Base-by-base conservation (phyloP, 176 grass and related monocot species). In the Cocos nucifera region DNA sequence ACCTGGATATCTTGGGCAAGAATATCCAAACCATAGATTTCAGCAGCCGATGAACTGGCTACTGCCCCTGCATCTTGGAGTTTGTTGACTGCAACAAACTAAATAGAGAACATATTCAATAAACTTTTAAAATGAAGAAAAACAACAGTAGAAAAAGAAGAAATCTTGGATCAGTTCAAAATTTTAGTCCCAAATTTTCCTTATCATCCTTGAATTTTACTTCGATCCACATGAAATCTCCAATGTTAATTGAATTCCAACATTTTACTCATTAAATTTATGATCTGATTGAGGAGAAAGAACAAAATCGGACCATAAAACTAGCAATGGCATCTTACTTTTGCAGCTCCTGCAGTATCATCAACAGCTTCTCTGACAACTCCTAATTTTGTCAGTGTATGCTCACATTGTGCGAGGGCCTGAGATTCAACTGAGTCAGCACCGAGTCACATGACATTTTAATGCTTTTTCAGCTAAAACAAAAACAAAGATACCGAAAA, bases 1-100 rank as follows among this genome's bases (percentile, higher is more conserved):
- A 95, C 90, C 90, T 95, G 83, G 64, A 95, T 95, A 70, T 89
- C 88, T 61, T 74, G 70, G 51, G 77, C 86, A 66, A 95, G 82
- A 73, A 95, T 86, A 77, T 95, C 76, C 50, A 90, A 58, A 22
- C 77, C 86, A 67, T 90, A 95, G 22, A 95, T 68, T 66, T 95
- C 50, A 75, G 86, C 86, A 57, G 90, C 83, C 59, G 83, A 78
- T 3, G 83, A 84, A 63, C 90, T 90, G 64, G 90, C 90, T 54
- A 95, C 81, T 22, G 90, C 90, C 1, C 35, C 86, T 50, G 90
- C 79, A 57, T 87, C 75, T 71, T 64, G 74, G 49, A 95, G 72
- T 28, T 79, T 89, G 70, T 82, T 64, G 32, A 81, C 48, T 39
- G 86, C 62, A 62, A 90, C 75, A 71, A 81, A 77, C 90, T 89